Evolutionary conservation across 2,329 filamentous ascomycete species (phyloP), one percentile per base, ranked within the genome.

Genomic region (Magnaporthiopsis rhizophila): DNA sequence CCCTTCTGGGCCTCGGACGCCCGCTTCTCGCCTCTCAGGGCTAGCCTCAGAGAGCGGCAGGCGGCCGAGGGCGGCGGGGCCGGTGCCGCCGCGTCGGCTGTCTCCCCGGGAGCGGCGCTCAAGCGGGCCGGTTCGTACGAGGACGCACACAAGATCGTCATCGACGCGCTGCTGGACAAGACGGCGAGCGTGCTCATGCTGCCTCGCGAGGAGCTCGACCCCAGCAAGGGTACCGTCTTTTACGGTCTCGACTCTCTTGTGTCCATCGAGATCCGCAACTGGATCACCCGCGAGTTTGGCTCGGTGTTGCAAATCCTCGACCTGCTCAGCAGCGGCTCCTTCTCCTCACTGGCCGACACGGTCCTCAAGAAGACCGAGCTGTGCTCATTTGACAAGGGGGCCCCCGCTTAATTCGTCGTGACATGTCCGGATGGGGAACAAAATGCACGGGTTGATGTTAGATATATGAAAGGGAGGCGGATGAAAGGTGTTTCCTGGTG

Each of bases 211-310:
- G 65, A 66, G 63, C 61, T 66, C 18, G 65, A 66, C 26, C 63
- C 65, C 7, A 64, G 56, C 63, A 66, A 64, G 34, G 65, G 60
- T 12, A 67, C 64, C n/a, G 63, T 64, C 56, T 65, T 65, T 45
- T 67, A 67, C 58, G 66, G 66, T 0, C 62, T 67, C 26, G 66
- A 67, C 57, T 67, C 66, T 38, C 63, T 67, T 8, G 66, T 67
- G 13, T 63, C 65, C 34, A 67, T 67, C 50, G 66, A 67, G 59
- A 67, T 67, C 63, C 62, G 66, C 21, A 67, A 66, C 61, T 67
- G 66, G 66, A 67, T 67, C 61, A 67, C 65, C 6, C 53, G 65
- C n/a, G 65, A 67, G 59, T 64, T 67, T 26, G 66, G 64, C 9
- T 65, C 66, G 9, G 63, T 63, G 15, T 32, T 67, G 58, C 65